Evolutionary conservation across 2,329 filamentous ascomycete genomes (phyloP), one percentile per base, ranked within the genome.

Genomic region (Trichoderma sp.): DNA sequence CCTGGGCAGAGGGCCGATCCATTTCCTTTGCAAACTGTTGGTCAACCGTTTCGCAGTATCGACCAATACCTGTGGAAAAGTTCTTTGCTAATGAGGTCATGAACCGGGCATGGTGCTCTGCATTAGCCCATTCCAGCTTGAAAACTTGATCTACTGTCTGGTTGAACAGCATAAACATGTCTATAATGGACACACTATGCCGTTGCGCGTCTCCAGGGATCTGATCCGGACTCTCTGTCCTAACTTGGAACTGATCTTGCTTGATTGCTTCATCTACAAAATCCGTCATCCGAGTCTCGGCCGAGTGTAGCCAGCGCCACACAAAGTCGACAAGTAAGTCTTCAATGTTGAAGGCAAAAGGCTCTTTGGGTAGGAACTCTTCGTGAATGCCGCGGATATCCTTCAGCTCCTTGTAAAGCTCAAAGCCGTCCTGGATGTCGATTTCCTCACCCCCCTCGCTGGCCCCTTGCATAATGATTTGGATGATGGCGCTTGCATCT

Each of bases 151-250:
- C 92, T 43, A 97, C 90, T 20, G 92, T 93, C 82, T 98, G 93
- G 77, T 95, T 97, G 85, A 98, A 98, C 1, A 97, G 91, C 76
- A 93, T 91, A 83, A 98, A 98, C 57, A 97, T 90, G 80, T 99
- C 96, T 73, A 98, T 92, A 8, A 97, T 90, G 17, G 95, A 98
- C 72, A 95, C 90, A 79, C 95, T 98, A 82, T 98, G 96, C 34
- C 95, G 90, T 77, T 97, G 90, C 36, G 94, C 91, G 78, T 98
- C 94, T 2, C 88, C 87, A 0, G 92, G 86, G 47, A 90, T 85
- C 34, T 90, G 87, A 4, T 89, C 87, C 11, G 87, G 85, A 73
- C 89, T 85, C 62, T 91, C 87, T 11, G 87, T 87, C 68, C 93
- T 88, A 68, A 97, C 91, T 75, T 90, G 88, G 81, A 98, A 99